Evolutionary conservation across 805 yeast species (phyloP), one percentile per base, ranked within the genome.

Genomic region (Cyberlindnera euphorbiiphila): DNA sequence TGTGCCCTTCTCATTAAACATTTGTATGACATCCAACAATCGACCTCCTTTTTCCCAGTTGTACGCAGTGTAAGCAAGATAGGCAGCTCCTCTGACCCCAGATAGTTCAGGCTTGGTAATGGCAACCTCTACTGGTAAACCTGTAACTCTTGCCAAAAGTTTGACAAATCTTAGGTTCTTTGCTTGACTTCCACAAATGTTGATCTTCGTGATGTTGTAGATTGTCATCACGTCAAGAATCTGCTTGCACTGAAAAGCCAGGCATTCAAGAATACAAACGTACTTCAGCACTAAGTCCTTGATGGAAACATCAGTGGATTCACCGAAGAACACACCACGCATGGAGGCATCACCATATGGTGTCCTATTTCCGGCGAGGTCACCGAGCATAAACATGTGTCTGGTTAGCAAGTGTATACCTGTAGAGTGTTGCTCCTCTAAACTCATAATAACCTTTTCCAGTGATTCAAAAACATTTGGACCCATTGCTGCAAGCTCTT

Each of bases 321-420:
- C 78, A 12, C 78, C 80, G 9, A 74, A 68, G 29, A 63, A 56
- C 33, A 66, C 59, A 24, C 78, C 78, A 36, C 69, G 59, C 71
- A 77, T 65, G 3, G 54, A 33, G 9, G 72, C 64, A 47, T 74
- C 74, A 36, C 66, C 70, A 44, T 59, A 71, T 1, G 83, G 83
- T 7, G 78, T 70, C 50, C 84, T 62, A 48, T 76, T 78, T 1
- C 84, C 84, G 32, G 66, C 62, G 15, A 72, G 64, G 50, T 77
- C 81, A 2, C 82, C 82, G 46, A 74, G 74, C 37, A 66, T 64
- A 38, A 71, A 63, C 56, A 61, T 62, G 39, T 67, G 50, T 32
- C 54, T 63, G 1, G 69, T 49, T 4, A 60, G 36, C 18, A 48
- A 51, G 37, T 59, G 62, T 9, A 58, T 47, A 4, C 55, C 48